Conservation (phyloP, 345 rosid genomes). For the Salix suchowensis region DNA sequence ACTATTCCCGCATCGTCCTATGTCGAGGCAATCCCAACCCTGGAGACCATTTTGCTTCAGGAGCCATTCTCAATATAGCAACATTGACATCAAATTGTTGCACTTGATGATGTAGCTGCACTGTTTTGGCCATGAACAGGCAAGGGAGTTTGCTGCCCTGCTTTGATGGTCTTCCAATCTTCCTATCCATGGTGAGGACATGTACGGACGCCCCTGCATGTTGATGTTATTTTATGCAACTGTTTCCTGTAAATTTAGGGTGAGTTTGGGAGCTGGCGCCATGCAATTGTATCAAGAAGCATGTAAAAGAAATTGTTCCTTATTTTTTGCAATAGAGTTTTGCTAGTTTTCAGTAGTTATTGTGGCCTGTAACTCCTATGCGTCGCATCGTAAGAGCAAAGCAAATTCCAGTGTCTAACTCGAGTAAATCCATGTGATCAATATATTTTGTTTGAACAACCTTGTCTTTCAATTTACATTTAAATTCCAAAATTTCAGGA, state of each 20-base stretch:
- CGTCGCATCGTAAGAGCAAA: no score
- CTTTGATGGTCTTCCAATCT: not conserved
- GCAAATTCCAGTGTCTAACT: no score
- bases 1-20: not conserved
- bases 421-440: not conserved
- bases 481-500: not conserved
- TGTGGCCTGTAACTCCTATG: not conserved
- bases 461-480: conserved; percentile 1
- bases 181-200: not conserved
- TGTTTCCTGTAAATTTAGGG: not conserved
- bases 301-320: not conserved
- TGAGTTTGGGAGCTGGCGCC: not conserved
- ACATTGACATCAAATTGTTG: not conserved
- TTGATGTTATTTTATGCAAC: not conserved
- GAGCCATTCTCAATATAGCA: not conserved
- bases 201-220: not conserved
- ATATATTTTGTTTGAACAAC: not conserved
- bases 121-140: not conserved
- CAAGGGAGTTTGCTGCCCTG: not conserved
- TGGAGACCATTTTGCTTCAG: not conserved
- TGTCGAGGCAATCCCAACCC: not conserved
- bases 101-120: not conserved
- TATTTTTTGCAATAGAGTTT: not conserved
- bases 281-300: not conserved
- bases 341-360: not conserved